Conservation (phyloP, 2,329 filamentous ascomycete species). For the Shiraia sp. region DNA sequence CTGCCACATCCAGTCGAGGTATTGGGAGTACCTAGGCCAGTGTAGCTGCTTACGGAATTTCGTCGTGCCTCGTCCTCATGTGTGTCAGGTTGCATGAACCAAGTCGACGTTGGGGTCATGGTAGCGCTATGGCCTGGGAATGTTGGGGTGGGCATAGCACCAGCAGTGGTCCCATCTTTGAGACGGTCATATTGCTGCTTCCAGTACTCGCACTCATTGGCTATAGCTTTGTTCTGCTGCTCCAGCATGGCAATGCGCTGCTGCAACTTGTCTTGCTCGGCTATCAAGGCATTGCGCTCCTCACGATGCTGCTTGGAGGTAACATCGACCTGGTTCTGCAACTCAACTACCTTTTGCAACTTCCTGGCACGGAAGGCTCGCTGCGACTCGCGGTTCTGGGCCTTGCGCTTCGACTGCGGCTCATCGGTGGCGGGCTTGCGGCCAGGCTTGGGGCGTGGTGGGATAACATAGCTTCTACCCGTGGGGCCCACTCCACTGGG, state of each 20-base stretch:
- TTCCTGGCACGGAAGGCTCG: constrained; percentile 86
- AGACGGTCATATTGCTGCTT: constrained; percentile 11
- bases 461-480: constrained; percentile 43
- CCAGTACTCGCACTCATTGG: constrained; percentile 11
- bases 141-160: not conserved
- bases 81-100: not conserved
- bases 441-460: constrained; percentile 65
- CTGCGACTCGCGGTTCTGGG: constrained; percentile 91
- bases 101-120: not conserved
- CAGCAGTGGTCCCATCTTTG: constrained; percentile 2
- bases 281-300: constrained; percentile 15
- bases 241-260: constrained; percentile 1
- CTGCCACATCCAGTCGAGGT: constrained; percentile 28
- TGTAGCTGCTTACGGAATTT: constrained; percentile 15
- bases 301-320: constrained; percentile 17
- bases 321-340: constrained; percentile 50
- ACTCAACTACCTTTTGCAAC: constrained; percentile 77
- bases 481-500: constrained; percentile 44
- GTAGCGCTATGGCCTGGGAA: not conserved
- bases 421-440: constrained; percentile 93
- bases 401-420: constrained; percentile 88
- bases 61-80: constrained; percentile 14
- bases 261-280: constrained; percentile 8
- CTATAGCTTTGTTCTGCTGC: not conserved
- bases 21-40: constrained; percentile 18